Percentiles rank a stretch among this genome's conserved stretches.
These are phyloP conservation scores for Lachnellula suecica DNA, from an alignment of 2,329 filamentous ascomycete genomes.

Conservation along the genomic window DNA sequence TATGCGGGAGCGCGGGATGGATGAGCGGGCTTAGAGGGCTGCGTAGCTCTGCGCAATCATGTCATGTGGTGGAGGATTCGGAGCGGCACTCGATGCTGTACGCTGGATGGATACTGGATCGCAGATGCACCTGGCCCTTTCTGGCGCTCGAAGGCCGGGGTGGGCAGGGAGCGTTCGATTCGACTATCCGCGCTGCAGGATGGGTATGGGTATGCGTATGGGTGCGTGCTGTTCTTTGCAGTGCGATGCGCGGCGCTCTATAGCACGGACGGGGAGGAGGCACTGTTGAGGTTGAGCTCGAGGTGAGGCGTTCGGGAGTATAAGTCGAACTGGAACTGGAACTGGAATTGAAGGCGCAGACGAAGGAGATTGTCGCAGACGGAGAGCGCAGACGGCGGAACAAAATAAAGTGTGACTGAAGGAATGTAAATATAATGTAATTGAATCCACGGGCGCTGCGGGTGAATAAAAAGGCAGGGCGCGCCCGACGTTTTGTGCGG, in stretches of 20 bases:
- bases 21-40: too few relatives aligned
- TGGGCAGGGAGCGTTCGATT: neutral
- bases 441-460: too few relatives aligned
- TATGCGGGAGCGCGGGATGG: constrained; percentile 1
- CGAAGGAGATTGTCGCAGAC: too few relatives aligned
- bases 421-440: too few relatives aligned
- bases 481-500: too few relatives aligned
- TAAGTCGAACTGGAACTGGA: neutral
- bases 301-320: neutral
- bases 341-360: neutral
- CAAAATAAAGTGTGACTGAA: too few relatives aligned
- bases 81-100: constrained; percentile 1
- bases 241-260: neutral
- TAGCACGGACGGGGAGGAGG: neutral
- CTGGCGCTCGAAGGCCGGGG: neutral
- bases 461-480: too few relatives aligned
- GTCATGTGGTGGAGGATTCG: constrained; percentile 10
- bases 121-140: constrained; percentile 9
- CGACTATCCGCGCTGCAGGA: constrained; percentile 2
- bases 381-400: too few relatives aligned
- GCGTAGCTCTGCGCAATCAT: constrained; percentile 1
- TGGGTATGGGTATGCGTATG: neutral
- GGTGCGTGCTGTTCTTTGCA: neutral
- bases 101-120: neutral
- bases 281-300: too few relatives aligned